These are phyloP conservation scores for Boletales sp. DNA, from an alignment of 768 basidiomycete genomes.

Conservation along the genomic window DNA sequence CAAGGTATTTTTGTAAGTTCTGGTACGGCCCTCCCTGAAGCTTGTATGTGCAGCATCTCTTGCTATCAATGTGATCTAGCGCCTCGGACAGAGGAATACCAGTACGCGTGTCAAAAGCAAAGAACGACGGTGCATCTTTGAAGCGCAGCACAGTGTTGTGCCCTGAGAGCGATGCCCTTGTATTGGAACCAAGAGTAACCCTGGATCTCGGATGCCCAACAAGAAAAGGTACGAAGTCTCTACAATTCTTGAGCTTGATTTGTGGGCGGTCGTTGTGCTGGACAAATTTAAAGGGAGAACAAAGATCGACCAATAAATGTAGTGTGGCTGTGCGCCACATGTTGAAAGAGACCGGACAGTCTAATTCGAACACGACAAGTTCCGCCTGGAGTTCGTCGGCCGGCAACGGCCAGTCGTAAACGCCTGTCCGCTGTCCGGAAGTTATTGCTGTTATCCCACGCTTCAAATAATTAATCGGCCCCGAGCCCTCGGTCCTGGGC, in stretches of 20 bases:
- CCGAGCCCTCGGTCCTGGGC: too few species aligned
- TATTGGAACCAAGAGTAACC: conserved; percentile 35
- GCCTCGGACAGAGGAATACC: conserved; percentile 8
- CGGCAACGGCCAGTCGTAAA: conserved; percentile 48
- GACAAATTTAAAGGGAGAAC: conserved; percentile 13
- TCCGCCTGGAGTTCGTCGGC: conserved; percentile 13
- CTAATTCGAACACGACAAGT: conserved; percentile 40
- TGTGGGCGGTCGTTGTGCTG: neutral
- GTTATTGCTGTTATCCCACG: too few species aligned
- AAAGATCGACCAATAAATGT: conserved; percentile 34
- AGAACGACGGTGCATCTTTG: conserved; percentile 29
- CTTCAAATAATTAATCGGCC: conserved; percentile 20
- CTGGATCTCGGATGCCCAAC: conserved; percentile 14
- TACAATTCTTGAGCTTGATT: conserved; percentile 3
- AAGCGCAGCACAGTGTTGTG: conserved; percentile 12
- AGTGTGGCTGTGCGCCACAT: conserved; percentile 32
- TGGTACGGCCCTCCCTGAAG: conserved; percentile 33
- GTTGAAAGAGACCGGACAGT: conserved; percentile 33
- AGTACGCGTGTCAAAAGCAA: conserved; percentile 23
- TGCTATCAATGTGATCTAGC: conserved; percentile 1
- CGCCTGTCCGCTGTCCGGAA: too few species aligned
- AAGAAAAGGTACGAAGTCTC: neutral
- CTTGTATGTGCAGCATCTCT: conserved; percentile 27
- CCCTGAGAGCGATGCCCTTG: conserved; percentile 4
- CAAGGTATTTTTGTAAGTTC: conserved; percentile 34